Conservation (phyloP, 2,329 filamentous ascomycete species). For the Aureobasidium sp. region DNA sequence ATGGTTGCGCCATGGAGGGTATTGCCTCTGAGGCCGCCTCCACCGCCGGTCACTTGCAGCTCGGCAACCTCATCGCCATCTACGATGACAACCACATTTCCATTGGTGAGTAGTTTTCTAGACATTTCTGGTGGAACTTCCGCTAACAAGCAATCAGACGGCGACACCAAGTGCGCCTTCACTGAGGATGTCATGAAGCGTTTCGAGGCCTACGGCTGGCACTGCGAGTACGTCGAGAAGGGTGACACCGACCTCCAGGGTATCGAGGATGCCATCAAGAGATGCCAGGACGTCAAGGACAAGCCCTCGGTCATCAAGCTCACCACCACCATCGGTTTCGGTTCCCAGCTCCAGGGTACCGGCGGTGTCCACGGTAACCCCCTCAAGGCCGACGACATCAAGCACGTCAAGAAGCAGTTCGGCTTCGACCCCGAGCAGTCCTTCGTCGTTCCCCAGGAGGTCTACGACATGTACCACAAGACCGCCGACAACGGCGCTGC, state of each 20-base stretch:
- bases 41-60: conserved; percentile 88
- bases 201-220: conserved; percentile 97
- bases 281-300: conserved; percentile 80
- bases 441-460: conserved; percentile 88
- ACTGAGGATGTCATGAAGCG: conserved; percentile 93
- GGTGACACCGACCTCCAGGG: conserved; percentile 80
- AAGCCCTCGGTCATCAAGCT: conserved; percentile 97
- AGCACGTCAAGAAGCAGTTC: conserved; percentile 89
- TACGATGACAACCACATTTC: conserved; percentile 99
- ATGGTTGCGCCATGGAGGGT: conserved; percentile 98
- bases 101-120: conserved; percentile 45
- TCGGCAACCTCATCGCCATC: conserved; percentile 93
- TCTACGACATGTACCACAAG: conserved; percentile 86
- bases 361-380: conserved; percentile 93
- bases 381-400: conserved; percentile 87
- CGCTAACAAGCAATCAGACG: conserved; percentile 48
- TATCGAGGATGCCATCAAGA: conserved; percentile 82
- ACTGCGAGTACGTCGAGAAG: conserved; percentile 73
- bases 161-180: conserved; percentile 91
- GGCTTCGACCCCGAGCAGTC: conserved; percentile 91
- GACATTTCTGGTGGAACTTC: not conserved
- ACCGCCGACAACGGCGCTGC: conserved; percentile 79
- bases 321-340: conserved; percentile 93
- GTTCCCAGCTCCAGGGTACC: conserved; percentile 86
- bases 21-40: conserved; percentile 88